A percentile compares a stretch with the other conserved stretches of the same genome.
These are phyloP conservation scores for Ascomycota sp. DNA, from an alignment of 2,329 filamentous ascomycete species.

Conservation along the genomic window DNA sequence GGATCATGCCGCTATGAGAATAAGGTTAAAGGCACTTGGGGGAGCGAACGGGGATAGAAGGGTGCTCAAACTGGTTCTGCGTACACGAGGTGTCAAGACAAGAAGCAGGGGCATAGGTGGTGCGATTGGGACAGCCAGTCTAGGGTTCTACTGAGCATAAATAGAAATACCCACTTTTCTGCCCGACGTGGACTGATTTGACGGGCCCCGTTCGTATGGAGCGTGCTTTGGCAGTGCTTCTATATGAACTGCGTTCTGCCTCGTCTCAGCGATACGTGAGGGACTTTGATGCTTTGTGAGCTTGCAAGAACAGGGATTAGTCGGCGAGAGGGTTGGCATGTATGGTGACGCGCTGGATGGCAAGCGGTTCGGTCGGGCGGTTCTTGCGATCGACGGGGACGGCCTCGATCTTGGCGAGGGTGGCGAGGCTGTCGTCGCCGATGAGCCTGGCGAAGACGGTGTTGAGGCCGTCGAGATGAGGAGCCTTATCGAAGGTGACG, in stretches of 20 bases:
- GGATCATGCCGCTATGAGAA: no score
- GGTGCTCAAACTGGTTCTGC: no score
- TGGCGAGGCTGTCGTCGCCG: constrained; percentile 38
- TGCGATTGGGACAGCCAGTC: no score
- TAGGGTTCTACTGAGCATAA: no score
- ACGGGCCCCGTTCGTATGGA: no score
- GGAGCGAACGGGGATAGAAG: no score
- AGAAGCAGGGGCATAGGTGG: no score
- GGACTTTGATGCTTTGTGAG: neutral
- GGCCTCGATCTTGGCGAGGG: constrained; percentile 47
- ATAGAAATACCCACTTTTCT: no score
- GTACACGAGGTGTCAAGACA: no score
- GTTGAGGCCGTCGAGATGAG: constrained; percentile 65
- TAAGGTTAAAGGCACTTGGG: no score
- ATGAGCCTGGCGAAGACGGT: constrained; percentile 61
- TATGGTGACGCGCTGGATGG: constrained; percentile 47
- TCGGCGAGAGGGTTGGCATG: constrained; percentile 61
- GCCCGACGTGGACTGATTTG: no score
- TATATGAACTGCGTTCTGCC: neutral
- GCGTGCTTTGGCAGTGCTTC: no score
- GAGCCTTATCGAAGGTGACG: constrained; percentile 51
- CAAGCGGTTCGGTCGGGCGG: constrained; percentile 41
- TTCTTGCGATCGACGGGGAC: constrained; percentile 59
- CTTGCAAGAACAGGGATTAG: constrained; percentile 11
- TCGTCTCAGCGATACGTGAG: neutral